A percentile compares a stretch with the other conserved stretches of the same genome.
Conservation (phyloP, 2,329 filamentous ascomycete species). For the Apiospora phragmitis region DNA sequence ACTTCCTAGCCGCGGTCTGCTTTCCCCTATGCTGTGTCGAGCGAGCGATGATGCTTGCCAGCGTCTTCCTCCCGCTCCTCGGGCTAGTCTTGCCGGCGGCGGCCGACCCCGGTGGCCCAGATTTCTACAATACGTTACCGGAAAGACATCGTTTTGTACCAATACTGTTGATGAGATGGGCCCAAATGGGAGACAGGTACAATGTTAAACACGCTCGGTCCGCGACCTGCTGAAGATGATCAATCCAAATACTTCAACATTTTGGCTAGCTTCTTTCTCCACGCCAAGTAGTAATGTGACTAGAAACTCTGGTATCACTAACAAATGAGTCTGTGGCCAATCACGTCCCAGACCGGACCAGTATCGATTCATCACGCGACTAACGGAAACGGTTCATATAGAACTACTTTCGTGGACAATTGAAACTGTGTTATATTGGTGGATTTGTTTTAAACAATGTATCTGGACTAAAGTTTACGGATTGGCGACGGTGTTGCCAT, state of each 20-base stretch:
- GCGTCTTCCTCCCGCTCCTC: background rate
- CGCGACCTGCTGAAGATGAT: too few relatives aligned
- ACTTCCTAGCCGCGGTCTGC: background rate
- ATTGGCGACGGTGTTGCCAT: too few relatives aligned
- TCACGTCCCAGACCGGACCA: background rate
- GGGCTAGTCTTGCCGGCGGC: background rate
- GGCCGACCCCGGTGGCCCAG: constrained; percentile 15
- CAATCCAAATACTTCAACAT: too few relatives aligned
- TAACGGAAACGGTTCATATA: background rate
- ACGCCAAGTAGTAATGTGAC: too few relatives aligned
- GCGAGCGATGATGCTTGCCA: background rate
- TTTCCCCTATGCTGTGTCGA: background rate
- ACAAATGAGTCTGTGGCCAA: background rate
- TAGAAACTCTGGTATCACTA: background rate
- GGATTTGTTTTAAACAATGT: background rate
- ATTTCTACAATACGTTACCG: constrained; percentile 19
- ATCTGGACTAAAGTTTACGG: too few relatives aligned
- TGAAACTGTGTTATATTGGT: background rate
- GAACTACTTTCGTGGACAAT: background rate
- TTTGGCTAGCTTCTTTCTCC: too few relatives aligned
- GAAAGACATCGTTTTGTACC: constrained; percentile 18
- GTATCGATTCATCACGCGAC: background rate
- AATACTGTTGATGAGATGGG: too few relatives aligned
- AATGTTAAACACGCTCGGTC: too few relatives aligned
- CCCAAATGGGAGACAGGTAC: too few relatives aligned